phyloP scores from a whole-genome alignment of 352 stramenopile species.

The Globisporangium middletonii region DNA sequence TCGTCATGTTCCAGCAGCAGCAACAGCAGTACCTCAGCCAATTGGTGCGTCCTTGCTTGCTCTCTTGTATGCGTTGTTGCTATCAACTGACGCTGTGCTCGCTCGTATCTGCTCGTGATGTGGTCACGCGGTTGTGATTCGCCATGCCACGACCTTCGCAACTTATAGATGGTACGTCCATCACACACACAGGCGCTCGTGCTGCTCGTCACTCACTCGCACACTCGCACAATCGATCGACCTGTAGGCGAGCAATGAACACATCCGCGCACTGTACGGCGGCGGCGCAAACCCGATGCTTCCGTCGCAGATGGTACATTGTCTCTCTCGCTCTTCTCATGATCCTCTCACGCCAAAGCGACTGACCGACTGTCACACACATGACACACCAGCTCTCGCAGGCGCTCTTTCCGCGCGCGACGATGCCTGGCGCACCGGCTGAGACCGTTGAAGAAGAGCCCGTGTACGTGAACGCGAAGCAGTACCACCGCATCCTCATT shows the following conservation, averaged over 20 bases:
- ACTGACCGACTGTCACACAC: background rate
- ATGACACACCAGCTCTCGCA: constrained; percentile 30
- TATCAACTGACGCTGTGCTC: background rate
- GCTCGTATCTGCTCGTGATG: too few relatives aligned
- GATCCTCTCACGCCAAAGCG: background rate
- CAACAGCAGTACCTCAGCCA: constrained; percentile 56
- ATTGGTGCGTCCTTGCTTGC: constrained; percentile 15
- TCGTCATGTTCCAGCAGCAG: constrained; percentile 54
- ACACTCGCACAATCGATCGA: background rate
- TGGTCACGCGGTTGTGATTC: background rate
- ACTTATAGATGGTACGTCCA: background rate
- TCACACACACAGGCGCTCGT: background rate
- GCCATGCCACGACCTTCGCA: background rate
- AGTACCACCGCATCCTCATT: constrained; percentile 89
- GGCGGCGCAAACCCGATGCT: constrained; percentile 75
- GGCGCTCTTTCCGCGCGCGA: constrained; percentile 52
- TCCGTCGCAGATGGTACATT: constrained; percentile 69
- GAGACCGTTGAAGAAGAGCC: constrained; percentile 80
- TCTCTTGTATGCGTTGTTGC: background rate
- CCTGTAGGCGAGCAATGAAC: constrained; percentile 67
- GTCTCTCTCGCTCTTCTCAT: background rate
- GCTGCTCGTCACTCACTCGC: background rate
- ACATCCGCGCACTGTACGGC: constrained; percentile 78
- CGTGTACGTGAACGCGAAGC: constrained; percentile 89
- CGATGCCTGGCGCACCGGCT: constrained; percentile 20